Evolutionary conservation across 2,329 filamentous ascomycete species (phyloP).

Genomic region (Penicillium crustosum): DNA sequence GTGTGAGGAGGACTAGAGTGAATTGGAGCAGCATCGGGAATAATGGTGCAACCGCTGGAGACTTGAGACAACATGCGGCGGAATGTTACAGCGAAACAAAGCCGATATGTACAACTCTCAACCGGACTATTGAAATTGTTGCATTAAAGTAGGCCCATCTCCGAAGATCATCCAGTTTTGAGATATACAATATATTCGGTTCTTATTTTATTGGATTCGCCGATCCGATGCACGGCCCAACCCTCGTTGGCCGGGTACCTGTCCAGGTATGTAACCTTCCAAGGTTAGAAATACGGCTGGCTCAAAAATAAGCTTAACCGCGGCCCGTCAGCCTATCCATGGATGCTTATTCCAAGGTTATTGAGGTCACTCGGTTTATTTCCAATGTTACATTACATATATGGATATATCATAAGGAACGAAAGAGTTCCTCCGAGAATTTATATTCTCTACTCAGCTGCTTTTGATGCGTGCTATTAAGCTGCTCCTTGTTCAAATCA

Average conservation of each 20-base stretch:
- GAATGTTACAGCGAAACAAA: neutral
- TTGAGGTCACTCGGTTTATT: neutral
- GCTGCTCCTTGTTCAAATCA: no score
- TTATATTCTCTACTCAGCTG: neutral
- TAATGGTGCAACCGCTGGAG: no score
- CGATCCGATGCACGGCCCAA: neutral
- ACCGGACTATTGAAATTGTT: neutral
- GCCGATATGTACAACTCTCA: neutral
- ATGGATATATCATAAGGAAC: no score
- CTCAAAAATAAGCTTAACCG: neutral
- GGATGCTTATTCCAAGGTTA: neutral
- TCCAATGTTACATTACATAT: neutral
- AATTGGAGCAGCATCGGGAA: constrained; percentile 7
- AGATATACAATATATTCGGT: neutral
- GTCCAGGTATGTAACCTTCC: neutral
- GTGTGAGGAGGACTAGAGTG: constrained; percentile 6
- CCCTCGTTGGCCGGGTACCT: neutral
- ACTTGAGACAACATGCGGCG: neutral
- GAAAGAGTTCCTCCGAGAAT: neutral
- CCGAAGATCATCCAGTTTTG: neutral
- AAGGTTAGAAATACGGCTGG: neutral
- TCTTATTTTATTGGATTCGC: neutral
- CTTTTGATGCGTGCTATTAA: neutral
- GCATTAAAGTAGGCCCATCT: neutral
- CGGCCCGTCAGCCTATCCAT: neutral